Evolutionary conservation across 179 eudicot species (phyloP).

Genomic region (Amaranthus tricolor): DNA sequence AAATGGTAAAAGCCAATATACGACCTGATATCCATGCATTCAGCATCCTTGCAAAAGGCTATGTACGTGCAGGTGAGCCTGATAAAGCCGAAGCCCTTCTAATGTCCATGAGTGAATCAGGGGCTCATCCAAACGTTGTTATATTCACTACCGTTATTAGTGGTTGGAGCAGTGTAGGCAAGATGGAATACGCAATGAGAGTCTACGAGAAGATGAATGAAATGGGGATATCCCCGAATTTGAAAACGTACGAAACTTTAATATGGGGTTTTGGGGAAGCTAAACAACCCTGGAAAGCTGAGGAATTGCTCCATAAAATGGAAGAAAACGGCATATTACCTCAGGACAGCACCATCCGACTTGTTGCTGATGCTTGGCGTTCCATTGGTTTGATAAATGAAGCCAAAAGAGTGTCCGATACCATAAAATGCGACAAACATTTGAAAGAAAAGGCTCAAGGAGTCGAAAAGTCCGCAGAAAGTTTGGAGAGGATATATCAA

Average conservation of each 20-base stretch:
- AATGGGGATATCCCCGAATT: slow-evolving; percentile 62
- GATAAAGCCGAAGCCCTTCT: slow-evolving; percentile 68
- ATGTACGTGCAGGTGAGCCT: slow-evolving; percentile 71
- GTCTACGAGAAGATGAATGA: slow-evolving; percentile 65
- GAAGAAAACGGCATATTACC: slow-evolving; percentile 50
- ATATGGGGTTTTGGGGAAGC: slow-evolving; percentile 95
- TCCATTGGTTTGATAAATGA: slow-evolving; percentile 59
- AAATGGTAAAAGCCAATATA: slow-evolving; percentile 75
- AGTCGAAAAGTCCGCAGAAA: slow-evolving; percentile 21
- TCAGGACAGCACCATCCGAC: slow-evolving; percentile 48
- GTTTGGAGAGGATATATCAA: slow-evolving; percentile 24
- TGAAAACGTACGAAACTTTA: slow-evolving; percentile 76
- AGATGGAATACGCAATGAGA: slow-evolving; percentile 66
- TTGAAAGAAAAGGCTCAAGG: slow-evolving; percentile 4
- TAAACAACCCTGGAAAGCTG: slow-evolving; percentile 85
- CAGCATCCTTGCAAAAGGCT: slow-evolving; percentile 95
- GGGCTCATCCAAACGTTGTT: slow-evolving; percentile 64
- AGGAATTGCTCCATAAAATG: slow-evolving; percentile 66
- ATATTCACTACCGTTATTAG: slow-evolving; percentile 85
- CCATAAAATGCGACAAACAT: background rate
- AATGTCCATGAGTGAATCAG: slow-evolving; percentile 44
- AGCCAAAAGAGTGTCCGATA: slow-evolving; percentile 48
- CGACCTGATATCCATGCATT: slow-evolving; percentile 71
- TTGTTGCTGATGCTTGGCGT: slow-evolving; percentile 84
- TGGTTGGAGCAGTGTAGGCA: slow-evolving; percentile 91